Evolutionary conservation across 768 basidiomycete genomes (phyloP), one percentile per base, ranked within the genome.

Genomic region (Chalciporus pseudorubinellus): DNA sequence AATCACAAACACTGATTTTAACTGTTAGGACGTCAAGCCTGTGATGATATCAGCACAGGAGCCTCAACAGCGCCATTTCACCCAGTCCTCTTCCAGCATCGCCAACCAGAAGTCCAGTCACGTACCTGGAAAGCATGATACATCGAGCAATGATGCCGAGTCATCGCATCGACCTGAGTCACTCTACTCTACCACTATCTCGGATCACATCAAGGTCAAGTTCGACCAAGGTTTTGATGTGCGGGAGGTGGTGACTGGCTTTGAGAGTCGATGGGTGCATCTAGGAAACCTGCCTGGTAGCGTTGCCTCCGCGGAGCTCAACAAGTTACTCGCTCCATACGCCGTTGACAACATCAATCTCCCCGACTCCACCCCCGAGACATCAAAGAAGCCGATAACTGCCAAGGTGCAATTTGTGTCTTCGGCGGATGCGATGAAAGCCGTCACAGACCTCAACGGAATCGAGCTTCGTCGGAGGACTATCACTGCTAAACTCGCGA

Each of bases 251-350:
- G 65, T 66, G 7, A 89, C 88, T 1, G 83, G 83, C 1, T 85
- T 89, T 38, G 89, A 92, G 59, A 83, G 84, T 0, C 78, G 77
- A 6, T 82, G 80, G 72, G 60, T 90, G 9, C 70, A 75, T 33
- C 55, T 92, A 2, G 71, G 72, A 5, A 79, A 83, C 20, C 60
- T 91, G 4, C 78, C 80, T 0, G 34, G 53, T 0, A 53, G 53
- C 0, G 70, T 76, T 13, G 65, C 69, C 2, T 55, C 68, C 0
- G 59, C 53, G 1, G 66, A 69, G 0, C 51, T 91, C 9, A 53
- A 54, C 3, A 36, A 59, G 2, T 46, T 82, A 0, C 68, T 87
- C 16, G 42, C 59, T 0, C 66, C 67, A 0, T 85, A 79, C 55
- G 61, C 72, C 16, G 71, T 83, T 6, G 59, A 71, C 0, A 73